Evolutionary conservation across 495 filamentous ascomycete species (phyloP).

Genomic region (Mytilinidion resinicola): DNA sequence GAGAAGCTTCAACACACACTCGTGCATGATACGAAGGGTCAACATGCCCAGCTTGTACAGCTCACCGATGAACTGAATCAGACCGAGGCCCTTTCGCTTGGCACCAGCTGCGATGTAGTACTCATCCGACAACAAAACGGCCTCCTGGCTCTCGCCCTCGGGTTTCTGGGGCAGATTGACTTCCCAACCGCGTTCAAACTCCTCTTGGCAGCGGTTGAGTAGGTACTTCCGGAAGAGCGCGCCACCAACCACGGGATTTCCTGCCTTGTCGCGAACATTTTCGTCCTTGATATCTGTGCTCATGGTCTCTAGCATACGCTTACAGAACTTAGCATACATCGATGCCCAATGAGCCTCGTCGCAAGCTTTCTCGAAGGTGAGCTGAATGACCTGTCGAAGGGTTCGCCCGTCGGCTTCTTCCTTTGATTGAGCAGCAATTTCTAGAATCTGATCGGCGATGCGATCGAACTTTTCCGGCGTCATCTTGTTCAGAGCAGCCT

Average conservation of each 20-base stretch:
- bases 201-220: constrained; percentile 95
- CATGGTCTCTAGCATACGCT: constrained; percentile 94
- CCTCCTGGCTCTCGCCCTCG: constrained; percentile 68
- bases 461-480: constrained; percentile 97
- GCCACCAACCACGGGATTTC: constrained; percentile 82
- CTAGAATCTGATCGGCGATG: constrained; percentile 86
- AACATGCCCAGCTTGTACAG: constrained; percentile 98
- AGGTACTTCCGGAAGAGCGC: constrained; percentile 97
- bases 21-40: constrained; percentile 98
- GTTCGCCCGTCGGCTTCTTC: constrained; percentile 91
- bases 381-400: constrained; percentile 92
- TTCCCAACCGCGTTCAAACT: constrained; percentile 99
- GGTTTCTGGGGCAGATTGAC: constrained; percentile 74
- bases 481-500: constrained; percentile 99
- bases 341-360: constrained; percentile 98
- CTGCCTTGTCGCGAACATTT: constrained; percentile 77
- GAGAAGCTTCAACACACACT: constrained; percentile 93
- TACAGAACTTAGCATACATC: constrained; percentile 99
- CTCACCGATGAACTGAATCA: constrained; percentile 99
- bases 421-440: constrained; percentile 90
- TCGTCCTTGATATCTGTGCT: constrained; percentile 93
- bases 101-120: constrained; percentile 95
- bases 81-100: constrained; percentile 92
- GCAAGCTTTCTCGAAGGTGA: constrained; percentile 98
- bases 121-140: constrained; percentile 84